Base-by-base conservation (phyloP, 2,329 filamentous ascomycete species). In the Cordyceps cateniannulata region DNA sequence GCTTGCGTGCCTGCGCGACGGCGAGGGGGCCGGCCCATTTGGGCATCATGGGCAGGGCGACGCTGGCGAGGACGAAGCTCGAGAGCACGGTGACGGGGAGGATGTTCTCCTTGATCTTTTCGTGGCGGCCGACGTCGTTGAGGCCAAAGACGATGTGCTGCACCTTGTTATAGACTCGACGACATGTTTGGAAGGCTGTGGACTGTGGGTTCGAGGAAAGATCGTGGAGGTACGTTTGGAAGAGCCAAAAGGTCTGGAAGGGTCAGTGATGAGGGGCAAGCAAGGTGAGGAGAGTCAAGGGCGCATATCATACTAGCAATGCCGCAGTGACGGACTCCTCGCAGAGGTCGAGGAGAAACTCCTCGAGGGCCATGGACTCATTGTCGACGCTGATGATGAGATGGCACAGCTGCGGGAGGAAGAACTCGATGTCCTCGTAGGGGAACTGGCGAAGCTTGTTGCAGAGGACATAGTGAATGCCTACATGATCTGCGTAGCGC, bases 381-480 rank as follows among this genome's bases (percentile, higher is more conserved):
- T 93, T 95, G 79, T 93, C 86, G 73, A 93, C 85, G 75, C 89
- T 93, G 70, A 95, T 89, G 76, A 93, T 86, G 65, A 95, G 85
- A 77, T 95, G 91, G 73, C 90, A 95, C 79, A 95, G 79, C 79
- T 91, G 89, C 64, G 90, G 90, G 54, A 95, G 83, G 80, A 93
- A 95, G 85, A 95, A 95, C 76, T 95, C 91, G 72, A 95, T 93
- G 76, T 95, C 90, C 79, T 92, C 89, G 77, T 93, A 95, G 65
- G 88, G 89, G 72, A 95, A 95, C 75, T 91, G 89, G 72, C 91
- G 89, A 71, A 95, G 82, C 83, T 95, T 95, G 69, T 88, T 89
- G 80, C 91, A 93, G 65, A 95, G 85, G 64, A 92, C 89, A 80
- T 93, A 91, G 77, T 93, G 90, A 71, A 95, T 93, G 69, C 90